Percentiles rank a stretch among this genome's conserved stretches.
Conservation (phyloP, 495 filamentous ascomycete genomes). For the Hypoxylon fuscum region DNA sequence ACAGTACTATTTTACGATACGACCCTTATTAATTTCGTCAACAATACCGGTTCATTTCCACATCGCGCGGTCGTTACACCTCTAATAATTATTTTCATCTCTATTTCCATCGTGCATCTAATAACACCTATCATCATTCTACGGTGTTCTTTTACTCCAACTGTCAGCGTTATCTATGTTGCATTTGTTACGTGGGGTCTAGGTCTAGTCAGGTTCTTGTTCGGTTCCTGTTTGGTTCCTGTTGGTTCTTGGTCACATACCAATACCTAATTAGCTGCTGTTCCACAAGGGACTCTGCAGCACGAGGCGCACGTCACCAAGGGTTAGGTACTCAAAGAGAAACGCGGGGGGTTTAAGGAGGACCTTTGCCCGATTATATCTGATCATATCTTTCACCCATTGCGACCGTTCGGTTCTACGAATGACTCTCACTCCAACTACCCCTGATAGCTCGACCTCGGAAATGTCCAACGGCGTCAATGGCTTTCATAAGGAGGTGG, state of each 20-base stretch:
- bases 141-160: background rate
- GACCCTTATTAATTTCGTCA: background rate
- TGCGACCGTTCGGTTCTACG: constrained; percentile 7
- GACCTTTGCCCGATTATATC: background rate
- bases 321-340: background rate
- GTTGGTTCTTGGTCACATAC: background rate
- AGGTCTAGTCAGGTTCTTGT: too few relatives aligned
- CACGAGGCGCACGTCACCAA: background rate
- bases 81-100: background rate
- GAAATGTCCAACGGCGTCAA: constrained; percentile 48
- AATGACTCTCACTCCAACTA: constrained; percentile 32
- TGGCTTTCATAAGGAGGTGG: constrained; percentile 38
- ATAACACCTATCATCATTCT: background rate
- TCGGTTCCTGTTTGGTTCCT: background rate
- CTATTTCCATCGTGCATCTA: background rate
- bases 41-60: constrained; percentile 10
- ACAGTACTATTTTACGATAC: background rate
- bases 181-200: constrained; percentile 16
- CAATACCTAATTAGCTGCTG: too few relatives aligned
- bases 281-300: constrained; percentile 1
- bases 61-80: constrained; percentile 1
- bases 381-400: constrained; percentile 2
- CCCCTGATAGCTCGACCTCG: constrained; percentile 28
- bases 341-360: constrained; percentile 1
- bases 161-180: constrained; percentile 2